Conservation (phyloP, 139 green algal species). For the Chlorella vulgaris region DNA sequence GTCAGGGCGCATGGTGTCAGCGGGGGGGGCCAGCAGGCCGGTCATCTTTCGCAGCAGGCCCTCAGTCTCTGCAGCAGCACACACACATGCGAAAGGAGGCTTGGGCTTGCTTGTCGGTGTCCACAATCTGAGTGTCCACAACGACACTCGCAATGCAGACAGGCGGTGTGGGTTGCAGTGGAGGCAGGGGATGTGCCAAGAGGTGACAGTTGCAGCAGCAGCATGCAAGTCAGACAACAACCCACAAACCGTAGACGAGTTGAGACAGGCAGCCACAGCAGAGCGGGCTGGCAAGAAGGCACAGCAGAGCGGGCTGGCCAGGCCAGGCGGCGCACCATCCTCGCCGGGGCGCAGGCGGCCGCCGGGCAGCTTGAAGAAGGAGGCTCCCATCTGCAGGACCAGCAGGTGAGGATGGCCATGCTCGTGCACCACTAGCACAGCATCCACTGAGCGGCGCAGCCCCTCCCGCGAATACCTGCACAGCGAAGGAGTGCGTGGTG, state of each 20-base stretch:
- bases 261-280: too few relatives aligned
- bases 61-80: slow-evolving; percentile 72
- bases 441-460: slow-evolving; percentile 84
- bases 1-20: slow-evolving; percentile 34
- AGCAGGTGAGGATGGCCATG: slow-evolving; percentile 95
- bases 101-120: too few relatives aligned
- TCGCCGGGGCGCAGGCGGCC: slow-evolving; percentile 88
- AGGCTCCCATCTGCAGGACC: slow-evolving; percentile 80
- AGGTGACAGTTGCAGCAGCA: not conserved
- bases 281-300: too few relatives aligned
- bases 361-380: slow-evolving; percentile 91
- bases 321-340: slow-evolving; percentile 70
- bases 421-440: slow-evolving; percentile 86
- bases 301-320: not conserved
- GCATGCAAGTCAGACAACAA: too few relatives aligned
- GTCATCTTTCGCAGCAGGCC: slow-evolving; percentile 90
- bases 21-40: slow-evolving; percentile 72
- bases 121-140: too few relatives aligned
- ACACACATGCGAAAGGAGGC: too few relatives aligned
- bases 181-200: not conserved
- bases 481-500: not conserved
- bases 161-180: not conserved
- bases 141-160: too few relatives aligned
- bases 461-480: slow-evolving; percentile 88
- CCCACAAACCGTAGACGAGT: too few relatives aligned